A percentile compares a stretch with the other conserved stretches of the same genome.
These are phyloP conservation scores for Filosporella fistucella DNA, from an alignment of 495 filamentous ascomycete species.

Conservation along the genomic window DNA sequence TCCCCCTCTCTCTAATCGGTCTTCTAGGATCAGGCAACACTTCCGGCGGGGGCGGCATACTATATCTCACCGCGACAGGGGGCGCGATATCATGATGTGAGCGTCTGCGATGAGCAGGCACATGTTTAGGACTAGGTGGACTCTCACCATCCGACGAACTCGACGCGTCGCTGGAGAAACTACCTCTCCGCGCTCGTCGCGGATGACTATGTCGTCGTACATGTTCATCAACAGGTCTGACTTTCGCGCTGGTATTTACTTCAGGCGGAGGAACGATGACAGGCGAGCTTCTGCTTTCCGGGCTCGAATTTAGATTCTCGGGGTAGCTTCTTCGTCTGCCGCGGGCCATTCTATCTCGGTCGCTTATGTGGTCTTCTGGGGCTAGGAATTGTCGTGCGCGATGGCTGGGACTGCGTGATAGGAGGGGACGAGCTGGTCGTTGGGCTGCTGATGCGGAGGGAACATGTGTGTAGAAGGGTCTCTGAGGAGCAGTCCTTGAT, in stretches of 20 bases:
- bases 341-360: neutral
- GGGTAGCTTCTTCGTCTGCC: slow-evolving; percentile 12
- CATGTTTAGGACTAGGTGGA: neutral
- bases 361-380: slow-evolving; percentile 13
- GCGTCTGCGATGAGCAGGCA: neutral
- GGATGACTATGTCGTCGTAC: slow-evolving; percentile 18
- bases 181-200: slow-evolving; percentile 11
- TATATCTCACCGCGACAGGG: too few species aligned
- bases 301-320: slow-evolving; percentile 8
- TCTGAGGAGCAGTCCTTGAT: slow-evolving; percentile 2
- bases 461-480: slow-evolving; percentile 12
- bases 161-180: slow-evolving; percentile 2
- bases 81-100: neutral
- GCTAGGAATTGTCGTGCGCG: slow-evolving; percentile 21
- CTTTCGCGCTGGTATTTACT: too few species aligned
- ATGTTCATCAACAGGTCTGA: too few species aligned
- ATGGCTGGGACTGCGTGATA: slow-evolving; percentile 13
- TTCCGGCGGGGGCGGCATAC: too few species aligned
- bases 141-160: neutral
- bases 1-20: slow-evolving; percentile 1
- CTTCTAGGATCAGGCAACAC: too few species aligned
- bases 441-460: neutral
- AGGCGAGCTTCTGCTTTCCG: neutral
- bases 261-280: neutral
- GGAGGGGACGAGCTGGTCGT: slow-evolving; percentile 10